Evolutionary conservation across 768 basidiomycete species (phyloP).

Genomic region (Hemileccinum rubropunctum): DNA sequence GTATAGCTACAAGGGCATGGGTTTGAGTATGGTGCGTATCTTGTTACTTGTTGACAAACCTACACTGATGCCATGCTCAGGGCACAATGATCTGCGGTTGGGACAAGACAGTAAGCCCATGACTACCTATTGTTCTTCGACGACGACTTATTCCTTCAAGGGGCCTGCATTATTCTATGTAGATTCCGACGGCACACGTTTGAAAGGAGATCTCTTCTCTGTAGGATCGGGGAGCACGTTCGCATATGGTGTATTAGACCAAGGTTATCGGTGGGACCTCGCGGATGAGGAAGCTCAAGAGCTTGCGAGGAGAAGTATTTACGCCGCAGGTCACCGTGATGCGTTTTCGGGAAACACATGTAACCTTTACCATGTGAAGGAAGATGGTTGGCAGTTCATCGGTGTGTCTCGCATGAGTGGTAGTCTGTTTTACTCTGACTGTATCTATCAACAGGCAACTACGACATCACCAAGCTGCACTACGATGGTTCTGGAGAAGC

Average conservation of each 20-base stretch:
- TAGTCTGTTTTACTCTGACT: constrained; percentile 9
- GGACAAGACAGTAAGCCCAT: constrained; percentile 85
- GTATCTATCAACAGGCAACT: constrained; percentile 64
- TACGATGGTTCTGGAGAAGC: constrained; percentile 82
- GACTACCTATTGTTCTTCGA: not conserved
- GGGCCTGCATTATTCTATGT: constrained; percentile 97
- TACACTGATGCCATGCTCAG: constrained; percentile 37
- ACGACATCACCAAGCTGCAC: constrained; percentile 87
- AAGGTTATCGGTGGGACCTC: constrained; percentile 92
- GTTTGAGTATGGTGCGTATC: constrained; percentile 87
- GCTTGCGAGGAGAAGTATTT: constrained; percentile 89
- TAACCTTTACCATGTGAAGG: constrained; percentile 94
- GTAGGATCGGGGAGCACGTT: constrained; percentile 98
- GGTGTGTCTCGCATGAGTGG: constrained; percentile 47
- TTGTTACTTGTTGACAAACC: not conserved
- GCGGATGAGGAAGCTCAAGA: constrained; percentile 93
- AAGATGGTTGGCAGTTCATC: constrained; percentile 95
- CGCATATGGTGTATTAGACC: constrained; percentile 98
- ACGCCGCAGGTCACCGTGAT: constrained; percentile 95
- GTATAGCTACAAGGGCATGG: constrained; percentile 99
- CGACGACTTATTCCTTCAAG: constrained; percentile 35
- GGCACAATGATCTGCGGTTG: constrained; percentile 99
- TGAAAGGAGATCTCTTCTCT: constrained; percentile 97
- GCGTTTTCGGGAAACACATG: constrained; percentile 95
- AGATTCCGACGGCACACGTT: constrained; percentile 92